phyloP scores from a whole-genome alignment of 306 rosid species.

The Cyamopsis tetragonoloba region DNA sequence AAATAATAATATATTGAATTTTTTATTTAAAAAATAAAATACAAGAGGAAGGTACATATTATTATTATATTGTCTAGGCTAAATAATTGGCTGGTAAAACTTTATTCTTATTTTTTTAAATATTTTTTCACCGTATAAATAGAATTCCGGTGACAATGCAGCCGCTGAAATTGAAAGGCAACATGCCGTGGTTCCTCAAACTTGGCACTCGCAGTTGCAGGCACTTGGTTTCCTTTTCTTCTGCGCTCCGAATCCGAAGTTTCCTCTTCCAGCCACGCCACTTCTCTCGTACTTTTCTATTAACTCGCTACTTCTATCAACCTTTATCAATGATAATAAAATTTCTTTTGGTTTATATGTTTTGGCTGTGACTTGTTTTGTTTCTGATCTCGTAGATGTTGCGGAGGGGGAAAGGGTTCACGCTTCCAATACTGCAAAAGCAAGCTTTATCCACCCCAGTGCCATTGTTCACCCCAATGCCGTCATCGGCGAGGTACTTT shows the following conservation, averaged over 20 bases:
- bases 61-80: too few relatives aligned
- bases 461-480: slow-evolving; percentile 80
- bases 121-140: too few relatives aligned
- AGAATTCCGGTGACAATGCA: too few relatives aligned
- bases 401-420: slow-evolving; percentile 28
- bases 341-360: background rate
- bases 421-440: slow-evolving; percentile 4
- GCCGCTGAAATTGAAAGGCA: background rate
- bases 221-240: slow-evolving; percentile 1
- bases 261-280: slow-evolving; percentile 32
- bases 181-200: slow-evolving; percentile 42
- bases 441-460: slow-evolving; percentile 55
- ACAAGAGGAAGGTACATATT: too few relatives aligned
- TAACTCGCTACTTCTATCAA: background rate
- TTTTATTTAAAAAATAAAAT: too few relatives aligned
- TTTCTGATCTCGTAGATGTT: slow-evolving; percentile 22
- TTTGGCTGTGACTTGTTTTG: background rate
- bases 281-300: slow-evolving; percentile 28
- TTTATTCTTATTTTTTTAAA: too few relatives aligned
- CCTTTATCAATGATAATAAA: background rate
- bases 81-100: too few relatives aligned
- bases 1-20: too few relatives aligned
- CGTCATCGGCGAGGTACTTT: slow-evolving; percentile 55
- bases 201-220: slow-evolving; percentile 36
- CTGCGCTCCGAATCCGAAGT: background rate